These are phyloP conservation scores for Sisymbrium irio DNA, from an alignment of 345 rosid genomes.

Conservation along the genomic window DNA sequence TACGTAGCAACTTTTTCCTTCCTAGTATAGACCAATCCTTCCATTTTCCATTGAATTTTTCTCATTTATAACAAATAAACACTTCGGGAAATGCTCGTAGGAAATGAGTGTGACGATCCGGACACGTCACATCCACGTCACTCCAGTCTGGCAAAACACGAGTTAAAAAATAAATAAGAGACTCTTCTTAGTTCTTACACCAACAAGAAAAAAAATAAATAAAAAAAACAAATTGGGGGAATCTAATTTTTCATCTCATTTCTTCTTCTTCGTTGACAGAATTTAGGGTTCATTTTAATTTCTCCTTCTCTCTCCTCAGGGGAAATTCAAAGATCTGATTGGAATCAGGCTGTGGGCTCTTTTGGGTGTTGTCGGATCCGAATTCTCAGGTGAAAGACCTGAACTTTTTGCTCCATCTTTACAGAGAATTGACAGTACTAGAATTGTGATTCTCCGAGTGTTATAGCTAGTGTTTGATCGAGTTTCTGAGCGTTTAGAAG, in stretches of 20 bases:
- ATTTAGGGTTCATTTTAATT: constrained; percentile 20
- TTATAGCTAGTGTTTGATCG: constrained; percentile 11
- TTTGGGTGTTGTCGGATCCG: constrained; percentile 10
- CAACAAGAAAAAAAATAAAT: not conserved
- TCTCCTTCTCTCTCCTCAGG: constrained; percentile 15
- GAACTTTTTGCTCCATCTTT: constrained; percentile 18
- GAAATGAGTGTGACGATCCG: not conserved
- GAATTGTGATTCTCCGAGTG: not conserved
- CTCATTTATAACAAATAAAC: not conserved
- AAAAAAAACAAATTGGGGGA: not conserved
- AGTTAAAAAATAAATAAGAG: not conserved
- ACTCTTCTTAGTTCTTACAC: no score
- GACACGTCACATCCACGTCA: constrained; percentile 9
- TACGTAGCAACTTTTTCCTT: not conserved
- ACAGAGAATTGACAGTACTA: constrained; percentile 9
- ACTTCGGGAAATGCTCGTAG: not conserved
- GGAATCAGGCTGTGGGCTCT: constrained; percentile 6
- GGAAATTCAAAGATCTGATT: constrained; percentile 3
- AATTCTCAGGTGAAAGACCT: constrained; percentile 24
- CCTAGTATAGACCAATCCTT: not conserved
- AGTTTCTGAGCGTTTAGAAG: not conserved
- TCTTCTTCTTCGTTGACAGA: constrained; percentile 28
- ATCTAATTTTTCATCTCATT: constrained; percentile 18
- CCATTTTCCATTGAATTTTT: not conserved
- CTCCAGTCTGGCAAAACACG: constrained; percentile 4